Evolutionary conservation across 768 basidiomycete genomes (phyloP).

Genomic region (Trametes cubensis): DNA sequence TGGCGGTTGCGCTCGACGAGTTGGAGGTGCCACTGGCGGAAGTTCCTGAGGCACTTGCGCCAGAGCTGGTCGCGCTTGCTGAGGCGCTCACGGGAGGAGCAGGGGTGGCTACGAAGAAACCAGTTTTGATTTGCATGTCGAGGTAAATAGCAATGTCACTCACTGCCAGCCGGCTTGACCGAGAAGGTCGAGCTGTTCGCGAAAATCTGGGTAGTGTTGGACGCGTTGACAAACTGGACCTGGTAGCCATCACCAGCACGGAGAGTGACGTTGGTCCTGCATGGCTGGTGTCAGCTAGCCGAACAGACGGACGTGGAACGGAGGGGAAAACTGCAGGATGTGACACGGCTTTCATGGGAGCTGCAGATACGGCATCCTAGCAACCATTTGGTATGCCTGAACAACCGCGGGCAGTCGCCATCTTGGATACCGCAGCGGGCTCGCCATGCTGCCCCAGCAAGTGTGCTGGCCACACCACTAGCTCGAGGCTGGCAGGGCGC

Average conservation of each 20-base stretch:
- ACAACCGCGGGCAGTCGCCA: too few relatives aligned
- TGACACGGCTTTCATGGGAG: too few relatives aligned
- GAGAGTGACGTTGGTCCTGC: constrained; percentile 43
- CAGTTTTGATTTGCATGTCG: constrained; percentile 6
- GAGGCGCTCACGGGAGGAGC: constrained; percentile 20
- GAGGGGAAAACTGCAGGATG: too few relatives aligned
- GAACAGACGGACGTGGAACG: too few relatives aligned
- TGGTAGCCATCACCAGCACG: constrained; percentile 32
- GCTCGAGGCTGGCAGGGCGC: neutral
- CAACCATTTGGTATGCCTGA: too few relatives aligned
- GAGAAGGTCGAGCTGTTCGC: constrained; percentile 39
- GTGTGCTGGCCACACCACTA: too few relatives aligned
- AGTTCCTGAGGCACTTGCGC: constrained; percentile 21
- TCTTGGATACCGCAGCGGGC: too few relatives aligned
- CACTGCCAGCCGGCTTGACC: constrained; percentile 43
- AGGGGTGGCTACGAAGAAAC: constrained; percentile 24
- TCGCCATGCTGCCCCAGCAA: too few relatives aligned
- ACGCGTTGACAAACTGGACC: constrained; percentile 40
- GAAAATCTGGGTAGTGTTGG: constrained; percentile 36
- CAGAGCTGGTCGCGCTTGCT: constrained; percentile 12
- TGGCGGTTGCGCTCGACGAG: constrained; percentile 6
- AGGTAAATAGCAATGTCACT: constrained; percentile 19
- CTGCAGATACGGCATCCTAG: too few relatives aligned
- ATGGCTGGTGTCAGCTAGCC: neutral
- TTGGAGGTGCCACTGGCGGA: constrained; percentile 17